Base-by-base conservation (phyloP, 2,329 filamentous ascomycete species). In the Colletotrichum sp. region DNA sequence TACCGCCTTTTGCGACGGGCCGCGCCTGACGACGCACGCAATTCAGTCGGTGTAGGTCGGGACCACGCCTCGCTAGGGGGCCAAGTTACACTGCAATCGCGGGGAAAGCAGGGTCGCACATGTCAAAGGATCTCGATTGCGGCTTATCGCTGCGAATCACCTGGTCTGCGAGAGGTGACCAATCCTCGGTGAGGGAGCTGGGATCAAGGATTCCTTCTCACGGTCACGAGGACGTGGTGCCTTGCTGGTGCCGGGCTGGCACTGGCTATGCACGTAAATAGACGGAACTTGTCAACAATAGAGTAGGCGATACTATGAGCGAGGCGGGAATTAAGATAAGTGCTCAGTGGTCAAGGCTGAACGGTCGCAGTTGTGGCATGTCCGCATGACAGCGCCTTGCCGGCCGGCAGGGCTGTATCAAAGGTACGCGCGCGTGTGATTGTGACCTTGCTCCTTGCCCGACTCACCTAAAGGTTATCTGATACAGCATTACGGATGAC, bases 111-210 rank as follows among this genome's bases (percentile, higher is more conserved):
- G 60, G 26, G 28, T 32, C 60, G 34, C 63, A 63, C 72, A 75
- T 68, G 72, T 65, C 39, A 55, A 75, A 24, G 18, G 32, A 72
- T 73, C 64, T 69, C 73, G 73, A 76, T 73, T 73, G 64, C 39
- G 69, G 57, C 73, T 72, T 75, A 67, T 67, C 62, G 60, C 28
- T n/a, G 28, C 24, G 30, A 59, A 67, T 72, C 69, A 75, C 69
- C 72, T 72, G 55, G 59, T 30, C 44, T 44, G 30, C 24, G 15
- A 12, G 32, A 68, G 57, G 55, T 49, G 67, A 52, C 72, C 72
- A 75, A 72, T 72, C 24, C 30, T 72, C 72, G 32, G 72, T 57
- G 69, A 60, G 62, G 72, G 39, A 44, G 39, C 69, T 55, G 63
- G 72, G 69, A 68, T 75, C 72, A 62, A 18, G 72, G 72, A 34